Evolutionary conservation across 1,284 basidiomycete species (phyloP), one percentile per base, ranked within the genome.

Genomic region (Exobasidium cylindrosporum): DNA sequence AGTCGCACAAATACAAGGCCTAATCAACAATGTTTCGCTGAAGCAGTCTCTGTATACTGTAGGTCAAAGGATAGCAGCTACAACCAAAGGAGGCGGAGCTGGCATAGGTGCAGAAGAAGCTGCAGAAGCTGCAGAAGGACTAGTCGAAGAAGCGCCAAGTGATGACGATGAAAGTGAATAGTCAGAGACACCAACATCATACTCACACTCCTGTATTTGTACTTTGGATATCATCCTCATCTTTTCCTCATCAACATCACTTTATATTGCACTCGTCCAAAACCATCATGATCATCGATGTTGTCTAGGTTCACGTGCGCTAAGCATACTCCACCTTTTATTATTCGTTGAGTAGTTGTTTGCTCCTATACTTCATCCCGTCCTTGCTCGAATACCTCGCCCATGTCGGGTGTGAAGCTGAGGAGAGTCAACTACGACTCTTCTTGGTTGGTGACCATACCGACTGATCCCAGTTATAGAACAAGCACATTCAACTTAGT

Each of bases 361-460:
- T n/a, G n/a, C n/a, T n/a, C n/a, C n/a, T n/a, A n/a, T n/a, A n/a
- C n/a, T n/a, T n/a, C n/a, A n/a, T n/a, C n/a, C n/a, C n/a, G n/a
- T n/a, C n/a, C n/a, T n/a, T n/a, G n/a, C n/a, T n/a, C n/a, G n/a
- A n/a, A n/a, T n/a, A n/a, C n/a, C n/a, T n/a, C 35, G 7, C 17
- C 17, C 35, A 50, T 50, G 47, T 31, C 24, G 7, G 47, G 47
- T 23, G 24, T 52, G 23, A 56, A 24, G 4, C 24, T 58, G 17
- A 58, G 57, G 49, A n/a, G 57, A 14, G 26, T 62, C 11, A 62
- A 62, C 52, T 56, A 57, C 10, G 61, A 62, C 35, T 57, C 61
- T 23, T 17, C 57, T 14, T 62, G 61, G 61, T 43, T 62, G 17
- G 21, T 62, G n/a, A 14, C 44, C 30, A n/a, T 62, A 11, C 57